These are phyloP conservation scores for Penicillium silybi DNA, from an alignment of 495 filamentous ascomycete genomes.

Conservation along the genomic window DNA sequence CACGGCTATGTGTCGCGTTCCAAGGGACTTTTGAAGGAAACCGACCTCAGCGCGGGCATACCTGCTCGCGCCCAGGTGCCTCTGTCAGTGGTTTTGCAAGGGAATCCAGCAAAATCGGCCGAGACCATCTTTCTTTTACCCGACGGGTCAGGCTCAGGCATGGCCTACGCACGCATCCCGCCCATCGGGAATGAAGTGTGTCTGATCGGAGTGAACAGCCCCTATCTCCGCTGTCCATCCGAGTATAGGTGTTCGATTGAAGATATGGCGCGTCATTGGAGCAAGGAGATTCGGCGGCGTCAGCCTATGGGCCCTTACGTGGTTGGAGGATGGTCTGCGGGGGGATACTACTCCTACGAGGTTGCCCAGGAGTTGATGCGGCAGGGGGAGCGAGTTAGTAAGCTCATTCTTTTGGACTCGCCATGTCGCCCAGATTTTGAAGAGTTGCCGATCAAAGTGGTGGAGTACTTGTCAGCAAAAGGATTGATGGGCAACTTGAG, in stretches of 20 bases:
- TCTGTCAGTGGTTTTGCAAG: background rate
- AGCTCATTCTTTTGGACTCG: background rate
- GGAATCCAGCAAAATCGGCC: background rate
- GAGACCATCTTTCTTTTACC: background rate
- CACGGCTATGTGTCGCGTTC: background rate
- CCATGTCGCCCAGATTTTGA: background rate
- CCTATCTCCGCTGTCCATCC: background rate
- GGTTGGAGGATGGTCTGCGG: slow-evolving; percentile 42
- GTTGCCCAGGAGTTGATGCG: slow-evolving; percentile 22
- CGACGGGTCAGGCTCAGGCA: background rate
- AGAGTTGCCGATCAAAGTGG: background rate
- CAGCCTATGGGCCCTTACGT: slow-evolving; percentile 1
- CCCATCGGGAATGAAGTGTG: background rate
- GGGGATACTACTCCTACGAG: slow-evolving; percentile 39
- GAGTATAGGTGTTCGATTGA: background rate
- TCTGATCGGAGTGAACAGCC: background rate
- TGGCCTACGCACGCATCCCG: background rate
- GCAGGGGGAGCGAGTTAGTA: background rate
- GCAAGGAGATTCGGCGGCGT: background rate
- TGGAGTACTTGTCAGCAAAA: background rate
- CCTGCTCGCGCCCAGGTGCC: background rate
- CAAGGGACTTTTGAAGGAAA: background rate
- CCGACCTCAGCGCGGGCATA: too few relatives aligned
- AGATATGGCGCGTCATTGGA: background rate
- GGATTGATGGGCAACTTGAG: background rate